These are phyloP conservation scores for Mesembryanthemum crystallinum DNA, from an alignment of 148 eudicot genomes.

Conservation along the genomic window DNA sequence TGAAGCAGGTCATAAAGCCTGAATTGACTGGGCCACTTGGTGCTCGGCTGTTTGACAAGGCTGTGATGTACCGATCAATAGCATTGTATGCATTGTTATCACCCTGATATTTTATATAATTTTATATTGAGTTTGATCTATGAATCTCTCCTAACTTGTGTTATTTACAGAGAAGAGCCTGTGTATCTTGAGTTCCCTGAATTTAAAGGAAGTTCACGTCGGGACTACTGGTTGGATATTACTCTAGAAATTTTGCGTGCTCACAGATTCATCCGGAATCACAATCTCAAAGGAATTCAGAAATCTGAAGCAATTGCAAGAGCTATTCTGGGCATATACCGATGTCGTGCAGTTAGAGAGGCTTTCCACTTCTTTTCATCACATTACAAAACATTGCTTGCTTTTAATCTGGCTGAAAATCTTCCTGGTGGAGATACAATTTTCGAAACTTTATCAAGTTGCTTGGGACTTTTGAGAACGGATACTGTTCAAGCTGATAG, in stretches of 20 bases:
- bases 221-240: conserved; percentile 88
- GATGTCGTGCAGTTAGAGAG: conserved; percentile 81
- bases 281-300: conserved; percentile 53
- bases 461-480: conserved; percentile 41
- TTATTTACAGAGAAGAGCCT: conserved; percentile 65
- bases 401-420: conserved; percentile 80
- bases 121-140: not conserved
- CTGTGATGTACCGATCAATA: conserved; percentile 81
- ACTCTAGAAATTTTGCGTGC: conserved; percentile 63
- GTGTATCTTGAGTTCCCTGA: conserved; percentile 83
- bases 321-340: conserved; percentile 64
- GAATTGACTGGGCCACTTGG: conserved; percentile 91
- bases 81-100: conserved; percentile 46
- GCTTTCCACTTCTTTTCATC: conserved; percentile 57
- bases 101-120: conserved; percentile 14
- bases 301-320: conserved; percentile 75
- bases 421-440: conserved; percentile 79
- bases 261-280: conserved; percentile 62
- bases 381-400: conserved; percentile 61
- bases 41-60: conserved; percentile 90
- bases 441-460: conserved; percentile 60
- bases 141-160: conserved; percentile 8
- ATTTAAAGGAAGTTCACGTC: conserved; percentile 74
- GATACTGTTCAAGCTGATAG: conserved; percentile 34
- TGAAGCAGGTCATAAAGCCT: conserved; percentile 82